Base-by-base conservation (phyloP, 2,329 filamentous ascomycete species). In the Myotisia sp. region DNA sequence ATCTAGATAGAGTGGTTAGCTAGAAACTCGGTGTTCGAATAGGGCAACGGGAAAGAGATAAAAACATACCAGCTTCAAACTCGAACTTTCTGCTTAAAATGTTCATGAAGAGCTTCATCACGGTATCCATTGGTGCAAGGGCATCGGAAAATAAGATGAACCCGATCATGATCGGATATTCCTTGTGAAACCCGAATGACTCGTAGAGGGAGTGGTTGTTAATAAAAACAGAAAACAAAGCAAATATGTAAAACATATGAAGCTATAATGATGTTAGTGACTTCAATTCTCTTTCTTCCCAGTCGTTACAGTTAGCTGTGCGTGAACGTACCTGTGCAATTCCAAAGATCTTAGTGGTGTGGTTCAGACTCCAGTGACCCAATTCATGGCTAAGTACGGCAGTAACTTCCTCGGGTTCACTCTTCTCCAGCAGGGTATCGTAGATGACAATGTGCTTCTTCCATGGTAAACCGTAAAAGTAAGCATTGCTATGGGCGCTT, bases 401-500 rank as follows among this genome's bases (percentile, higher is more conserved):
- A 39, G 93, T 83, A 26, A 98, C 86, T 60, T 98, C 90, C 52
- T 90, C 71, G 3, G 81, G 76, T 42, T 86, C 75, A 56, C 80
- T 90, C 72, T 95, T 93, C 61, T 94, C 87, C 42, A 98, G 85
- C 43, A 98, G 64, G 4, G 92, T 98, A 55, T 98, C 90, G 56
- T 93, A 98, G 53, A 98, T 92, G 51, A 98, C 90, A 65, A 98
- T 98, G 66, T 95, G 92, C 72, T 95, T 95, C 72, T 94, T 94
- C 86, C 87, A 98, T 26, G 90, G 90, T 37, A 98, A 72, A 40
- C 90, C 90, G 49, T 92, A 94, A 65, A 98, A 98, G 62, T 92
- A 92, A 13, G 83, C 82, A 52, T 92, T 92, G 62, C 79, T 85
- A 62, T 92, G 83, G 16, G 81, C 79, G 53, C 78, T 84, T 47